Base-by-base conservation (phyloP, 2,329 filamentous ascomycete genomes). In the Rhinocladiella mackenziei region DNA sequence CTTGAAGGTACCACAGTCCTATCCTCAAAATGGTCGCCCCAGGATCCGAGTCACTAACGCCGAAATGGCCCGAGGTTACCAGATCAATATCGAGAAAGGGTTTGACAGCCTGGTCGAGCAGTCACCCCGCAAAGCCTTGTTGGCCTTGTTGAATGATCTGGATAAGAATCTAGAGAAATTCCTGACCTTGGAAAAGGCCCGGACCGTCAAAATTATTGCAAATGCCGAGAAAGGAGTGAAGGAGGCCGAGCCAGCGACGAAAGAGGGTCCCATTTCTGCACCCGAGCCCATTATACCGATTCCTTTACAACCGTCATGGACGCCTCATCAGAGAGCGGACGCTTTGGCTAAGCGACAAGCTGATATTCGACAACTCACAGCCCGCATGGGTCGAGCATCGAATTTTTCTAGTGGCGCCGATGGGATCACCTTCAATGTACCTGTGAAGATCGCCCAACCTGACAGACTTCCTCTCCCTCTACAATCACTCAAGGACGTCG, bases 1-100 rank as follows among this genome's bases (percentile, higher is more conserved):
- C 31, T 66, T 92, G 26, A 73, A 70, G 38, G 72, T 92, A 14
- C 86, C 86, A 1, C 61, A 59, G 7, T 65, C 64, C 13, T 91
- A 86, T 62, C 86, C 85, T 13, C 64, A 67, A 28, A 63, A 66
- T 28, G 68, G 60, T 30, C 67, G 67, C 19, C 80, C 86, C 26
- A 69, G 66, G 11, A 67, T 92, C 40, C 73, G 73, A 13, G 77
- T 91, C 38, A 70, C 67, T 47, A 89, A 89, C 59, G 75, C 76
- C 51, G 81, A 81, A 54, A 86, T 88, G 56, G 82, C 81, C 2
- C 71, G 81, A 49, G 83, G 80, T 1, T 89, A 84, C 60, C 76
- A 82, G 57, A 76, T 86, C 62, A 91, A 89, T 63, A 77, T 92
- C 26, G 84, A 89, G 60, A 74, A 71, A 52, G 86, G 85, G 6